These are phyloP conservation scores for Rosa persica DNA, from an alignment of 306 rosid species.

Conservation along the genomic window DNA sequence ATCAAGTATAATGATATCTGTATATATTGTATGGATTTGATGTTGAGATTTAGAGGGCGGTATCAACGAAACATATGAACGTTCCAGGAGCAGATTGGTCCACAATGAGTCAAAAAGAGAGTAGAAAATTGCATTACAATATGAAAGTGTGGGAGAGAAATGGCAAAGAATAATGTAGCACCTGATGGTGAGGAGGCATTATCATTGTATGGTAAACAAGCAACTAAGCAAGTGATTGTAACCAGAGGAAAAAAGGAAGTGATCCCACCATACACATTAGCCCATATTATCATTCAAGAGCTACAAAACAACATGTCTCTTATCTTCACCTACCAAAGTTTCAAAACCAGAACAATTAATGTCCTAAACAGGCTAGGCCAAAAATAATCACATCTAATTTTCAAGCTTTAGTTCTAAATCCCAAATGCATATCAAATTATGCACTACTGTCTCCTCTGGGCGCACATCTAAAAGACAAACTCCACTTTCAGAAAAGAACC, in stretches of 20 bases:
- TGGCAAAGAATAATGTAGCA: neutral
- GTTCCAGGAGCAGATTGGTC: neutral
- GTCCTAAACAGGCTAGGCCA: neutral
- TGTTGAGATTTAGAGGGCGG: neutral
- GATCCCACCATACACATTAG: conserved; percentile 12
- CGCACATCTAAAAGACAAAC: conserved; percentile 9
- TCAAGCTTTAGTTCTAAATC: neutral
- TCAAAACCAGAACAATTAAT: neutral
- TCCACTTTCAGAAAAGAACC: neutral
- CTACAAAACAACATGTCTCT: conserved; percentile 13
- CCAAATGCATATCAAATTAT: neutral
- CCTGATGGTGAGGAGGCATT: conserved; percentile 36
- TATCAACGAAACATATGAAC: neutral
- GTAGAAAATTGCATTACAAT: neutral
- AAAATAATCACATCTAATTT: neutral
- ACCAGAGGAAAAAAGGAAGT: neutral
- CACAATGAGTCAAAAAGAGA: neutral
- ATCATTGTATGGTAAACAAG: conserved; percentile 25
- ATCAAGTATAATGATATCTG: neutral
- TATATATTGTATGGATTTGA: neutral
- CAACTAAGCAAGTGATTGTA: neutral
- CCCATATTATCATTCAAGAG: conserved; percentile 1
- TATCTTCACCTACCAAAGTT: neutral
- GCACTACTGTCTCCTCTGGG: conserved; percentile 8
- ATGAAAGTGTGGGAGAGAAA: conserved; percentile 11